phyloP scores from a whole-genome alignment of 73 alveolate genomes.

The Tetrahymena elliotti region DNA sequence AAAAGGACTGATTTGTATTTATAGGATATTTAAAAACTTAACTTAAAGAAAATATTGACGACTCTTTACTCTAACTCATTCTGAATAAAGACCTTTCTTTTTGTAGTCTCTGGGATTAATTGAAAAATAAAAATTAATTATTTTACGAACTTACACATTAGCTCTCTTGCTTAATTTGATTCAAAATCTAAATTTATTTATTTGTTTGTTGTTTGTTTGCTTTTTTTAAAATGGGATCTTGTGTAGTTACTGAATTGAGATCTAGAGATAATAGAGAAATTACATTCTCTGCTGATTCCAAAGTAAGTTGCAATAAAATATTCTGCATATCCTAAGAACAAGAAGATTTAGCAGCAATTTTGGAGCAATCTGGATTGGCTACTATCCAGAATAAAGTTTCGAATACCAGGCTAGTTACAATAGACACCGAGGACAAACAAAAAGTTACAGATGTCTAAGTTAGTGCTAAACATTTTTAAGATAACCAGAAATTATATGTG shows the following conservation, averaged over 20 bases:
- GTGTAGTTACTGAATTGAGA: not conserved
- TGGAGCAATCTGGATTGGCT: not conserved
- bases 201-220: too few relatives aligned
- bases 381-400: not conserved
- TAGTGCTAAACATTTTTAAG: not conserved
- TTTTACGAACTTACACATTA: not conserved
- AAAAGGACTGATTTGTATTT: not conserved
- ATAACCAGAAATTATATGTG: not conserved
- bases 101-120: not conserved
- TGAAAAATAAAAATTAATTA: too few relatives aligned
- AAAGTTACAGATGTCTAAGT: not conserved
- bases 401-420: not conserved
- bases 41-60: not conserved
- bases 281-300: not conserved
- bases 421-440: not conserved
- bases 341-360: not conserved
- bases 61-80: not conserved
- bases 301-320: not conserved
- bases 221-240: constrained; percentile 1
- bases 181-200: not conserved
- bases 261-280: not conserved
- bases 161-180: too few relatives aligned
- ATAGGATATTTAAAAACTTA: not conserved
- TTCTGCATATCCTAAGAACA: not conserved
- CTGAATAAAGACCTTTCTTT: not conserved